These are phyloP conservation scores for Hymenoscyphus fraxineus DNA, from an alignment of 2,329 filamentous ascomycete species.

Conservation along the genomic window DNA sequence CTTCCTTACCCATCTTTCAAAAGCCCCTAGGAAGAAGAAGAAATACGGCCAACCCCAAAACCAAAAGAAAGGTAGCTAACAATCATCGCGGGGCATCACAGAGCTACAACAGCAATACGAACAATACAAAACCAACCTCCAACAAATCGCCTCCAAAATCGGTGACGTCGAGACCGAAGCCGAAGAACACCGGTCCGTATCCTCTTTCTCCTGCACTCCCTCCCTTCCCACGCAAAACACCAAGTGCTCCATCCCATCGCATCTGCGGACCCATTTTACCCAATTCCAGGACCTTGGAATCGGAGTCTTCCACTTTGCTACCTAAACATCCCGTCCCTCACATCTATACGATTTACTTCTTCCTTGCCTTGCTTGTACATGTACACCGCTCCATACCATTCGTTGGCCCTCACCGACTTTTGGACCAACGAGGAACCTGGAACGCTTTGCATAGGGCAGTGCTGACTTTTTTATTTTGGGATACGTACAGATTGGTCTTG, in stretches of 20 bases:
- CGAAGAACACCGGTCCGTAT: slow-evolving; percentile 91
- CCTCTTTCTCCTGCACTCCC: background rate
- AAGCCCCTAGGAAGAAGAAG: background rate
- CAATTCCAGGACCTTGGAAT: slow-evolving; percentile 12
- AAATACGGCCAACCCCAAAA: background rate
- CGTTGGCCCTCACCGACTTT: slow-evolving; percentile 8
- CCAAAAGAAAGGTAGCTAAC: background rate
- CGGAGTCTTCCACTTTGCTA: background rate
- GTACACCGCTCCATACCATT: slow-evolving; percentile 6
- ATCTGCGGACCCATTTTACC: slow-evolving; percentile 6
- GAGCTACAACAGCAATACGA: slow-evolving; percentile 78
- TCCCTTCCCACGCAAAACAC: background rate
- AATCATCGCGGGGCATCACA: slow-evolving; percentile 38
- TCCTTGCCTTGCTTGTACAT: background rate
- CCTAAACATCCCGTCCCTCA: background rate
- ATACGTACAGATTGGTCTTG: slow-evolving; percentile 65
- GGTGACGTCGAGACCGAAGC: slow-evolving; percentile 96
- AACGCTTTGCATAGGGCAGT: slow-evolving; percentile 38
- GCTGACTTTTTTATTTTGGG: slow-evolving; percentile 19
- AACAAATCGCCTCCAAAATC: slow-evolving; percentile 93
- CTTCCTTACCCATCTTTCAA: background rate
- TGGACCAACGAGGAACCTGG: slow-evolving; percentile 7
- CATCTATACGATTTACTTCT: too few species aligned
- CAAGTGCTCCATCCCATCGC: background rate
- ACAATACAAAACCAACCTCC: slow-evolving; percentile 74